Percentiles rank a stretch among this genome's conserved stretches.
phyloP scores from a whole-genome alignment of 805 yeast genomes.

The Sugiyamaella boreocaroliniensis region DNA sequence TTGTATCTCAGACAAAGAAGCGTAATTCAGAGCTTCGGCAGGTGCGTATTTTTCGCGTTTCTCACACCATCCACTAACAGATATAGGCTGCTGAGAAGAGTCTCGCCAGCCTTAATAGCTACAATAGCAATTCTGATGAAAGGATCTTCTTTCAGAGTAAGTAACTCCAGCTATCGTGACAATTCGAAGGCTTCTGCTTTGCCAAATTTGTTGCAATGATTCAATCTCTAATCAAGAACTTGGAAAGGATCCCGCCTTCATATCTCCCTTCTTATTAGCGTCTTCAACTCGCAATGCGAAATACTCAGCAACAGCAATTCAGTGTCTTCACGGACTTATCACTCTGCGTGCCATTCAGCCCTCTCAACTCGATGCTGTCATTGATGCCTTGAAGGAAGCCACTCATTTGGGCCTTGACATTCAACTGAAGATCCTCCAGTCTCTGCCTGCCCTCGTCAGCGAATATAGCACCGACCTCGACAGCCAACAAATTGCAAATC shows the following conservation, averaged over 20 bases:
- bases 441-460: slow-evolving; percentile 68
- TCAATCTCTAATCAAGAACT: slow-evolving; percentile 24
- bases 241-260: slow-evolving; percentile 45
- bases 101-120: slow-evolving; percentile 38
- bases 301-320: slow-evolving; percentile 63
- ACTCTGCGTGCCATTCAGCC: slow-evolving; percentile 48
- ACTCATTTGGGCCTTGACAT: slow-evolving; percentile 71
- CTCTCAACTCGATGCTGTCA: slow-evolving; percentile 43
- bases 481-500: slow-evolving; percentile 49
- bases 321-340: slow-evolving; percentile 59
- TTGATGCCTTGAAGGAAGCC: slow-evolving; percentile 66
- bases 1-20: slow-evolving; percentile 66
- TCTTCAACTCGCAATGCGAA: slow-evolving; percentile 72
- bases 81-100: slow-evolving; percentile 37
- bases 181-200: not conserved
- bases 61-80: not conserved
- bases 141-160: slow-evolving; percentile 20
- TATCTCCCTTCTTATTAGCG: slow-evolving; percentile 63
- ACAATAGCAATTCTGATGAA: slow-evolving; percentile 24
- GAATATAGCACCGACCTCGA: slow-evolving; percentile 50
- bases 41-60: slow-evolving; percentile 31
- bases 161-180: slow-evolving; percentile 2
- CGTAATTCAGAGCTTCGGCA: slow-evolving; percentile 61
- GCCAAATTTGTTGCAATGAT: not conserved
- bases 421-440: slow-evolving; percentile 79